phyloP scores from a whole-genome alignment of 148 eudicot species.

The Camellia sinensis region DNA sequence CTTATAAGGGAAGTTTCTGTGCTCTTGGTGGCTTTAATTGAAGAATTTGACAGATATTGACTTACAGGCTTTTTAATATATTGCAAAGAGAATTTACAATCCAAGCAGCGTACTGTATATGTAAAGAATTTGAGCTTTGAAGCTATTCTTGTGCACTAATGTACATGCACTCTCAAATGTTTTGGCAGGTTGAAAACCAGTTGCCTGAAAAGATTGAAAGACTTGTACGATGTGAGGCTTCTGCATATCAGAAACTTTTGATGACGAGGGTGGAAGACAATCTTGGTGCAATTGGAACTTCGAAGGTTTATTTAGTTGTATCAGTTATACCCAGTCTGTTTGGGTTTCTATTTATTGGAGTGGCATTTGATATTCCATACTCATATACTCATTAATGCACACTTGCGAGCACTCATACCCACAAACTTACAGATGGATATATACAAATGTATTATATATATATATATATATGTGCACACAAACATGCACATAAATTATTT shows the following conservation, averaged over 20 bases:
- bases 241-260: conserved; percentile 93
- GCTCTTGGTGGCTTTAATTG: neutral
- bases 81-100: neutral
- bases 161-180: conserved; percentile 8
- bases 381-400: neutral
- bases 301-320: conserved; percentile 56
- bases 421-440: neutral
- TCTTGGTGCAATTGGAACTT: conserved; percentile 84
- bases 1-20: neutral
- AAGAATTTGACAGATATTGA: neutral
- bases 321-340: conserved; percentile 5
- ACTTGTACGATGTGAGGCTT: conserved; percentile 96
- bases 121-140: neutral
- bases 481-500: neutral
- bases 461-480: neutral
- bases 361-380: neutral
- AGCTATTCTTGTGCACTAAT: conserved; percentile 11
- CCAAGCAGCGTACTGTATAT: too few species aligned
- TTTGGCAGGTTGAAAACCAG: conserved; percentile 77
- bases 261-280: conserved; percentile 98
- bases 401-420: neutral
- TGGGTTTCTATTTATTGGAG: neutral
- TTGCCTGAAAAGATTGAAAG: conserved; percentile 98
- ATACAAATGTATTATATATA: neutral
- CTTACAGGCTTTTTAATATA: neutral